These are phyloP conservation scores for Salvia sclarea DNA, from an alignment of 305 asterid genomes.

Conservation along the genomic window DNA sequence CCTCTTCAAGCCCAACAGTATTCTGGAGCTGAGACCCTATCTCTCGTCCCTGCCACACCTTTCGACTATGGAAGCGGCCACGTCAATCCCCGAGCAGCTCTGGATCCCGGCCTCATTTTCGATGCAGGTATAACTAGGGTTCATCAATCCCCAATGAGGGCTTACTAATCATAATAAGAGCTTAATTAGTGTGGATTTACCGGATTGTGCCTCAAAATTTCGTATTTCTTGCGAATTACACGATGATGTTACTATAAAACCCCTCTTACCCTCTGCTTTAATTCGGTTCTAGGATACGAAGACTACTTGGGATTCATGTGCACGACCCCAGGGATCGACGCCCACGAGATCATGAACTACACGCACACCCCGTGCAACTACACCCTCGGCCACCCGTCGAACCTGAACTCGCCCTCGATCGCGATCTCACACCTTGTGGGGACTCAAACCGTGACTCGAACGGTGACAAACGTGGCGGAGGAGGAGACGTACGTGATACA, in stretches of 20 bases:
- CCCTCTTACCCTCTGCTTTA: no score
- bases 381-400: constrained; percentile 84
- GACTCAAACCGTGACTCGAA: constrained; percentile 73
- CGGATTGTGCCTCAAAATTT: no score
- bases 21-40: constrained; percentile 73
- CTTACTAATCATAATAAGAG: no score
- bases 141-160: no score
- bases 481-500: constrained; percentile 90
- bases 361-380: constrained; percentile 85
- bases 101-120: constrained; percentile 93
- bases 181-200: no score
- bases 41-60: constrained; percentile 86
- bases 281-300: constrained; percentile 56
- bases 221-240: no score
- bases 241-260: background rate
- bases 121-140: constrained; percentile 61
- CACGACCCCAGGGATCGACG: constrained; percentile 80
- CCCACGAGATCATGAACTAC: constrained; percentile 67
- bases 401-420: constrained; percentile 85
- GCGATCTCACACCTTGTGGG: constrained; percentile 90
- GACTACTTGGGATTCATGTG: constrained; percentile 97
- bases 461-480: constrained; percentile 76
- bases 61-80: constrained; percentile 98
- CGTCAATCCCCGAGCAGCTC: constrained; percentile 94
- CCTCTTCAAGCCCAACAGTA: constrained; percentile 92